phyloP scores from a whole-genome alignment of 2,329 filamentous ascomycete genomes.

The Fusarium sp. region DNA sequence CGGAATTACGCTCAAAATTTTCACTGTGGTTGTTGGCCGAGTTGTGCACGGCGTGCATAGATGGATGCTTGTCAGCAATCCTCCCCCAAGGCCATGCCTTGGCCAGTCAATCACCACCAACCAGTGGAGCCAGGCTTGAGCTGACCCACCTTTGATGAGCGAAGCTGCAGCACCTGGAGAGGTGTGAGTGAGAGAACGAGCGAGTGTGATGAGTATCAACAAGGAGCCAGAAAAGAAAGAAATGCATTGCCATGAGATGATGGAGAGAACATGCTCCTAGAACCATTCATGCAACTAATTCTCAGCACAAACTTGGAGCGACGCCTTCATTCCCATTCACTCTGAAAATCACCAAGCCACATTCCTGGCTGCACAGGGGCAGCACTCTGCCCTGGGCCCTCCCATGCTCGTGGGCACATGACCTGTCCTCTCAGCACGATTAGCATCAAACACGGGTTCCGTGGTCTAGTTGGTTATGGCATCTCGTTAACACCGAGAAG shows the following conservation, averaged over 20 bases:
- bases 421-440: rapidly evolving
- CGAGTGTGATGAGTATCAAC: not conserved
- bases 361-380: too few relatives aligned
- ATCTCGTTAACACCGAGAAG: slow-evolving; percentile 36
- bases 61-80: not conserved
- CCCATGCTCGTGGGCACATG: not conserved
- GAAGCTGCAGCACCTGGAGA: not conserved
- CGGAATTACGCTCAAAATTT: not conserved
- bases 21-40: not conserved
- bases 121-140: not conserved
- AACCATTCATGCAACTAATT: not conserved
- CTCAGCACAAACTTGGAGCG: not conserved
- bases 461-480: slow-evolving; percentile 35
- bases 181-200: not conserved
- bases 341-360: too few relatives aligned
- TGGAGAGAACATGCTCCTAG: not conserved
- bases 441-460: not conserved
- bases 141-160: not conserved
- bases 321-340: not conserved
- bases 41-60: not conserved
- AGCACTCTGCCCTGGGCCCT: not conserved
- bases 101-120: not conserved
- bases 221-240: not conserved
- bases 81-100: not conserved
- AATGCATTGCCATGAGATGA: not conserved